Evolutionary conservation across 208 protist species (phyloP).

Genomic region (Kentomonas sorsogonicus): DNA sequence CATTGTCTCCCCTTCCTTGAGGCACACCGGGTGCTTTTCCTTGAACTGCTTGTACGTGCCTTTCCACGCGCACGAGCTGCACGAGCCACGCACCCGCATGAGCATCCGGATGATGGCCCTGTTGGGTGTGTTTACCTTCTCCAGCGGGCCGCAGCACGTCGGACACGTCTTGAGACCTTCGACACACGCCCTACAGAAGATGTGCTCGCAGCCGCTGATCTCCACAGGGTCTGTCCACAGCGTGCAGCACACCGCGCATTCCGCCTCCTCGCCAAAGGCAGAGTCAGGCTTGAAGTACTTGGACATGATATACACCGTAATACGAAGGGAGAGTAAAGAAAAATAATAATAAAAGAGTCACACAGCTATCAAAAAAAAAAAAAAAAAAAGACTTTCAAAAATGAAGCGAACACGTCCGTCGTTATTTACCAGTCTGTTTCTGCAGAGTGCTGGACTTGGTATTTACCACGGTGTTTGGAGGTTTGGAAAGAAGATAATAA

Average conservation of each 20-base stretch:
- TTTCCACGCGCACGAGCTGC: slow-evolving; percentile 48
- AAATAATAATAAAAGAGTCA: not conserved
- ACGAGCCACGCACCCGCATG: slow-evolving; percentile 28
- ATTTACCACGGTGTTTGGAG: no score
- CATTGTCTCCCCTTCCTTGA: slow-evolving; percentile 16
- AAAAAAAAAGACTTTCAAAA: slow-evolving; percentile 5
- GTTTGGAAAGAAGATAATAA: no score
- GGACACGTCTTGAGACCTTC: slow-evolving; percentile 33
- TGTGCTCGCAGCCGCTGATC: slow-evolving; percentile 44
- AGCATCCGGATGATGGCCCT: slow-evolving; percentile 41
- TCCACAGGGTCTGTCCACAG: slow-evolving; percentile 44
- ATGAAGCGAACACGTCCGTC: not conserved
- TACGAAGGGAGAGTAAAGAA: slow-evolving; percentile 4
- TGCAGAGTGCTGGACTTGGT: no score
- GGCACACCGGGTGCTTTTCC: slow-evolving; percentile 32
- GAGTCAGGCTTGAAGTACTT: slow-evolving; percentile 44
- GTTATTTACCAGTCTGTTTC: no score
- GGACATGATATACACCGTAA: slow-evolving; percentile 17
- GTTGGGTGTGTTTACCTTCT: slow-evolving; percentile 21
- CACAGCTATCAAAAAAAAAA: slow-evolving; percentile 1
- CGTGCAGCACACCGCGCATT: slow-evolving; percentile 40
- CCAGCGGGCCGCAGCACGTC: slow-evolving; percentile 28
- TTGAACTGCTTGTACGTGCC: slow-evolving; percentile 50
- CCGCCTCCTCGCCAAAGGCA: slow-evolving; percentile 31
- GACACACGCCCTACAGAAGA: slow-evolving; percentile 48